Conservation (phyloP, 1,284 basidiomycete genomes). For the Irpex sp. region DNA sequence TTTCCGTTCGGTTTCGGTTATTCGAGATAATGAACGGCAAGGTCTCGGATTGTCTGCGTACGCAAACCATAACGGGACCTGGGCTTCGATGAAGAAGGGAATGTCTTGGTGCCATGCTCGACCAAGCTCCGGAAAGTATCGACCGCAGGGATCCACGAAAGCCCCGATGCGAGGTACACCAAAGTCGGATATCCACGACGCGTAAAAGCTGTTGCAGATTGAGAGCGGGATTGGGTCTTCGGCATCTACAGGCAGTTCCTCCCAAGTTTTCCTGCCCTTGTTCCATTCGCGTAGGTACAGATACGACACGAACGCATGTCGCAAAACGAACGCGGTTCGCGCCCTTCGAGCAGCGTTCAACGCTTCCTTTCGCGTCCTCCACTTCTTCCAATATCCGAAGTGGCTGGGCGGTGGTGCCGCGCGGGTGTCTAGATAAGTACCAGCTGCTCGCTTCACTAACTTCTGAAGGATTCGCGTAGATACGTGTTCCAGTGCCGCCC, state of each 20-base stretch:
- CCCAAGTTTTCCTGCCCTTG: background rate
- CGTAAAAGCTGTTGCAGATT: background rate
- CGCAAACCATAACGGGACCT: background rate
- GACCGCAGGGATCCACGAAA: background rate
- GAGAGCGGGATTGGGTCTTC: background rate
- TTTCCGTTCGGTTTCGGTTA: background rate
- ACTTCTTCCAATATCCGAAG: background rate
- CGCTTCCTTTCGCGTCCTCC: background rate
- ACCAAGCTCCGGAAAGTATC: background rate
- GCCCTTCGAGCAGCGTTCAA: background rate
- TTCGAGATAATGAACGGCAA: background rate
- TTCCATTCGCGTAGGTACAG: background rate
- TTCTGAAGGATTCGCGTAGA: background rate
- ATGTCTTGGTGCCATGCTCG: background rate
- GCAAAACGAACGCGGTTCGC: background rate
- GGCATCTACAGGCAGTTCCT: background rate
- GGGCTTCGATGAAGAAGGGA: background rate
- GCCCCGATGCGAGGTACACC: background rate
- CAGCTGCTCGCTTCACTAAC: background rate
- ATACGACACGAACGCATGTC: background rate
- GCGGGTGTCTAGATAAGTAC: background rate
- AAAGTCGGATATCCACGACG: background rate
- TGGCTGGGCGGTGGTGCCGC: background rate
- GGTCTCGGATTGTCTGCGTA: background rate
- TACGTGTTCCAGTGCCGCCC: background rate